Evolutionary conservation across 2,329 filamentous ascomycete genomes (phyloP), one percentile per base, ranked within the genome.

Genomic region (Penicillium glabrum): DNA sequence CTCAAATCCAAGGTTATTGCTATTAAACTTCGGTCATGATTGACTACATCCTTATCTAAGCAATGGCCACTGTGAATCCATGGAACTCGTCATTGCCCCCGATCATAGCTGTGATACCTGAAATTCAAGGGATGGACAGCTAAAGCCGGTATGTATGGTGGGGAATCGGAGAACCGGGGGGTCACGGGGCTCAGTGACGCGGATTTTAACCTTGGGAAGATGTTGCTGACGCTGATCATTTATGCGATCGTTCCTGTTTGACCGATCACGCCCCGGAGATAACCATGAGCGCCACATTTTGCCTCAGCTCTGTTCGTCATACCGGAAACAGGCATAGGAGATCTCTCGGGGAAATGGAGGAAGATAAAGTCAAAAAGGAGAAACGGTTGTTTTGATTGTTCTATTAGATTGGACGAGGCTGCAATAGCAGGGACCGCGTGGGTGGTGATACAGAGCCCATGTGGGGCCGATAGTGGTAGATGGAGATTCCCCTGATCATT

Each of bases 391-490:
- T 51, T 43, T 41, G 29, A 26, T 53, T 41, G 31, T 46, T 53
- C 33, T 53, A 53, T 53, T 53, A 53, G 23, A 53, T 23, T 26
- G n/a, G 43, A 46, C 27, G 41, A 43, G 29, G 21, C 35, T 51
- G 31, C 11, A 14, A 27, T 26, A 47, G 44, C 24, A 21, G 21
- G 16, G 13, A 51, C 19, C 41, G 33, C 29, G 39, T 51, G 37
- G 43, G 33, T 59, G 49, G 41, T 61, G 54, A 45, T 61, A 61
- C 59, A 61, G 35, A 19, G 48, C 47, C 51, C 41, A 23, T 27
- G 43, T 35, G 35, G 23, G 45, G 43, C 46, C 47, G 33, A 35
- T 2, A 26, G 26, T 43, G 19, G 43, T 50, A 49, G 21, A 44
- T 45, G 41, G 9, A 19, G 31, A 45, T 61, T 26, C 56, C 47